These are phyloP conservation scores for Apophysomyces variabilis DNA, from an alignment of 371 early-diverging fungal species.

Conservation along the genomic window DNA sequence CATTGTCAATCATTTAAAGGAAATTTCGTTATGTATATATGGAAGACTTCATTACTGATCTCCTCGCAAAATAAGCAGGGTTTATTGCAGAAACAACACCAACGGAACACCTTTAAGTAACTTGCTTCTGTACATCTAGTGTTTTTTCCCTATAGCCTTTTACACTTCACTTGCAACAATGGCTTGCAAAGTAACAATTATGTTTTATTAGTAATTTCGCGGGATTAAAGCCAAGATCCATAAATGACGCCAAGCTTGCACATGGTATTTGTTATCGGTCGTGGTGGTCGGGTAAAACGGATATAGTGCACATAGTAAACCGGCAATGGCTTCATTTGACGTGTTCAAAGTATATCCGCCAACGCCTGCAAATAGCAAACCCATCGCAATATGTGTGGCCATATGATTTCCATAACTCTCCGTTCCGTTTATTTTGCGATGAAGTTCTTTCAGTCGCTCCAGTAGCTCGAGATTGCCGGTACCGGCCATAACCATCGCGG, in stretches of 20 bases:
- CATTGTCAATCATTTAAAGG: too few relatives aligned
- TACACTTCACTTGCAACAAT: too few relatives aligned
- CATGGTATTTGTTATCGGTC: slow-evolving; percentile 75
- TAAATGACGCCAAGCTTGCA: slow-evolving; percentile 86
- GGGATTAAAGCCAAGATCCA: slow-evolving; percentile 86
- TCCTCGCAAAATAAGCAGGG: too few relatives aligned
- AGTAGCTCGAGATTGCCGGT: slow-evolving; percentile 72
- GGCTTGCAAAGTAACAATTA: too few relatives aligned
- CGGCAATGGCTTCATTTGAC: slow-evolving; percentile 71
- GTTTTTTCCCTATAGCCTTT: too few relatives aligned
- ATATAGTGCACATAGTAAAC: slow-evolving; percentile 74
- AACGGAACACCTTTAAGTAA: too few relatives aligned
- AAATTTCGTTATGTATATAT: too few relatives aligned
- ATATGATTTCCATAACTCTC: slow-evolving; percentile 80
- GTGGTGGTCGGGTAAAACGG: slow-evolving; percentile 76
- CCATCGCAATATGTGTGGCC: slow-evolving; percentile 84
- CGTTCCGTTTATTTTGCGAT: slow-evolving; percentile 43
- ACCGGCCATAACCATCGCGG: slow-evolving; percentile 84
- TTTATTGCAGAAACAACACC: too few relatives aligned
- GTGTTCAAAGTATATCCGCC: slow-evolving; percentile 79
- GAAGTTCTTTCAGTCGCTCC: slow-evolving; percentile 58
- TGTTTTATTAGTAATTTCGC: slow-evolving; percentile 28
- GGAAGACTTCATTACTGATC: too few relatives aligned
- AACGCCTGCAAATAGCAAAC: slow-evolving; percentile 81
- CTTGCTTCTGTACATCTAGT: too few relatives aligned